A percentile compares a stretch with the other conserved stretches of the same genome.
Conservation (phyloP, 1,284 basidiomycete genomes). For the Marasmius sp. region DNA sequence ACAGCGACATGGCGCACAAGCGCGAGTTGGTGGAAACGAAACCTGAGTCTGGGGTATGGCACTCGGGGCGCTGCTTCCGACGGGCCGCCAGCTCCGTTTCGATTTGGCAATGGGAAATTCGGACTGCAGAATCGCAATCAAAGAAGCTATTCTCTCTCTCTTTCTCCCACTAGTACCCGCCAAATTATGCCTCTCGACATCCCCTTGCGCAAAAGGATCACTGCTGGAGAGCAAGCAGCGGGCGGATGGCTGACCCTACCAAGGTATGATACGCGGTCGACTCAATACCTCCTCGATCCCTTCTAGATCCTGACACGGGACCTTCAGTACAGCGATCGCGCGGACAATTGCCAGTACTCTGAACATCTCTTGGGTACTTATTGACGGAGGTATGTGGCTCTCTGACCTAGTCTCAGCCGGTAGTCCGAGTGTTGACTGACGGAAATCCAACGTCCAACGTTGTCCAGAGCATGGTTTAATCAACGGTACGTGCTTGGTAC, state of each 20-base stretch:
- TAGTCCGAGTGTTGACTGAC: neutral
- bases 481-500: constrained; percentile 14
- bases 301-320: neutral
- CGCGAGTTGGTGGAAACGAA: too few species aligned
- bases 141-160: neutral
- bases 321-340: constrained; percentile 23
- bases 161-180: neutral
- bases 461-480: constrained; percentile 25
- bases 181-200: constrained; percentile 21
- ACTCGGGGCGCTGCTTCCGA: too few species aligned
- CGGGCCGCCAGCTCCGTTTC: too few species aligned
- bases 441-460: neutral
- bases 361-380: constrained; percentile 25
- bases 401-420: neutral
- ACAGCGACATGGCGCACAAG: too few species aligned
- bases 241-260: constrained; percentile 27
- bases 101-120: too few species aligned
- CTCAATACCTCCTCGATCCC: neutral
- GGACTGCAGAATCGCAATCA: neutral
- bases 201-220: constrained; percentile 21
- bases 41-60: too few species aligned
- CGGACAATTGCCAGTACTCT: constrained; percentile 21
- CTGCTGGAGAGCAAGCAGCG: constrained; percentile 19
- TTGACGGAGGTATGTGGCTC: constrained; percentile 21
- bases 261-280: constrained; percentile 13